A percentile compares a stretch with the other conserved stretches of the same genome.
phyloP scores from a whole-genome alignment of 2,329 filamentous ascomycete genomes.

The Trichoderma simmonsii region DNA sequence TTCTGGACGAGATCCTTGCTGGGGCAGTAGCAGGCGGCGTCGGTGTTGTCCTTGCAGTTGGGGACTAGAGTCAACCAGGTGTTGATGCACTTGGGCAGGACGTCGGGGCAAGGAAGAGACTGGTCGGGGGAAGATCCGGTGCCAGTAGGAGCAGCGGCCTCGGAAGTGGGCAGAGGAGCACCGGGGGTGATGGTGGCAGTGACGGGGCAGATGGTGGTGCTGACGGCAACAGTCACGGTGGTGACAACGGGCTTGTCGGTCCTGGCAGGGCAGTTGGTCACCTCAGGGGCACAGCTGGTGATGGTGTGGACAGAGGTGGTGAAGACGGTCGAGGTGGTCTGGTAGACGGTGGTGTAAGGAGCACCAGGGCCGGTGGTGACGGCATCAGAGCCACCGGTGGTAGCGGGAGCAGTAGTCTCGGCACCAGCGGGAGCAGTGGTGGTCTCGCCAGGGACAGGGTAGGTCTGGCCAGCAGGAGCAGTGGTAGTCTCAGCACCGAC shows the following conservation, averaged over 20 bases:
- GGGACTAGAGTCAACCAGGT: conserved; percentile 72
- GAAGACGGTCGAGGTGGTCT: conserved; percentile 49
- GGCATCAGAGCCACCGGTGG: conserved; percentile 16
- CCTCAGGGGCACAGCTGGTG: conserved; percentile 45
- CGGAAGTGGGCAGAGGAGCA: conserved; percentile 16
- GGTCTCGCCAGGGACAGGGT: not conserved
- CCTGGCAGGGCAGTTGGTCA: conserved; percentile 51
- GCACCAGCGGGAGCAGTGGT: not conserved
- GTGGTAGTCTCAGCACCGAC: conserved; percentile 16
- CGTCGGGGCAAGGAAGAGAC: conserved; percentile 56
- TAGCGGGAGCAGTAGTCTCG: conserved; percentile 18
- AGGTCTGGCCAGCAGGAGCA: not conserved
- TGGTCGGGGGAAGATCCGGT: conserved; percentile 17
- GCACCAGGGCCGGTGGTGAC: conserved; percentile 18
- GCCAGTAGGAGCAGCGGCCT: conserved; percentile 19
- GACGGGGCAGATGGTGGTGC: conserved; percentile 60
- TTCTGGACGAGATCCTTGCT: conserved; percentile 70
- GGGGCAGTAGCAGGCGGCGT: conserved; percentile 83
- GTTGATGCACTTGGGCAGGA: conserved; percentile 86
- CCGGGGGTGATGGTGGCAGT: conserved; percentile 46
- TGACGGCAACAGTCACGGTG: conserved; percentile 54
- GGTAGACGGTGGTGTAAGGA: conserved; percentile 36
- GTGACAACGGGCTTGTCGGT: conserved; percentile 44
- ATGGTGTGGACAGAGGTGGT: conserved; percentile 49
- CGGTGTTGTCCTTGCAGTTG: conserved; percentile 79